Percentiles rank a stretch among this genome's conserved stretches.
Conservation (phyloP, 495 filamentous ascomycete genomes). For the Saxophila tyrrhenica region DNA sequence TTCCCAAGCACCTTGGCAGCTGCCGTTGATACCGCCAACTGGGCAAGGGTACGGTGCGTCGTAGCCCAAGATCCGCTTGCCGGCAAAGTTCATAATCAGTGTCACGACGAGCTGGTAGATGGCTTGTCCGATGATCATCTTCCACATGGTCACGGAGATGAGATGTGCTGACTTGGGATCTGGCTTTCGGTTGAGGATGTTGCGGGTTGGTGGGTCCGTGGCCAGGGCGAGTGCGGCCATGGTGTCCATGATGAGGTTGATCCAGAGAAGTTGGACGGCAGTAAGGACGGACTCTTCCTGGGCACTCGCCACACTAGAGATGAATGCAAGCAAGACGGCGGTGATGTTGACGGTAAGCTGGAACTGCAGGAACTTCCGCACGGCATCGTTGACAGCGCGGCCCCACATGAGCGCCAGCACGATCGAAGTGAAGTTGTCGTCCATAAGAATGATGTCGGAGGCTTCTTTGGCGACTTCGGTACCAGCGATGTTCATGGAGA, state of each 20-base stretch:
- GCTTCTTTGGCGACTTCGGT: constrained; percentile 91
- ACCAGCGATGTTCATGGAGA: constrained; percentile 84
- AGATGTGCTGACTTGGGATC: constrained; percentile 66
- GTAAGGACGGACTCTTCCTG: constrained; percentile 64
- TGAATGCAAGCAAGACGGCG: constrained; percentile 71
- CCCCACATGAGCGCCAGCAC: constrained; percentile 84
- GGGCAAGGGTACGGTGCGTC: background rate
- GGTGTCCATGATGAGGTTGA: constrained; percentile 93
- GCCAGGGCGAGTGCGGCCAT: constrained; percentile 87
- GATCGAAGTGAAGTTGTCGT: constrained; percentile 87
- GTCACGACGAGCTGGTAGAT: constrained; percentile 76
- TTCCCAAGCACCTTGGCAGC: constrained; percentile 16
- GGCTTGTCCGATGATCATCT: constrained; percentile 82
- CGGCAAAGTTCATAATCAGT: constrained; percentile 65
- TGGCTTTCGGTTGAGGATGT: constrained; percentile 61
- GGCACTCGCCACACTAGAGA: constrained; percentile 59
- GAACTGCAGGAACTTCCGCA: constrained; percentile 89
- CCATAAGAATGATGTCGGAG: constrained; percentile 87
- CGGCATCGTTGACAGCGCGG: constrained; percentile 75
- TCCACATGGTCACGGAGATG: constrained; percentile 79
- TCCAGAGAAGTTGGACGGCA: constrained; percentile 80
- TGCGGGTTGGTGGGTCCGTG: constrained; percentile 64
- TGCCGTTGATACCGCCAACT: background rate
- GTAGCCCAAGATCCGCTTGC: constrained; percentile 51
- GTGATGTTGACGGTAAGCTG: constrained; percentile 90